Percentiles rank a stretch among this genome's conserved stretches.
phyloP scores from a whole-genome alignment of 257 asterid species.

The Primulina eburnea region DNA sequence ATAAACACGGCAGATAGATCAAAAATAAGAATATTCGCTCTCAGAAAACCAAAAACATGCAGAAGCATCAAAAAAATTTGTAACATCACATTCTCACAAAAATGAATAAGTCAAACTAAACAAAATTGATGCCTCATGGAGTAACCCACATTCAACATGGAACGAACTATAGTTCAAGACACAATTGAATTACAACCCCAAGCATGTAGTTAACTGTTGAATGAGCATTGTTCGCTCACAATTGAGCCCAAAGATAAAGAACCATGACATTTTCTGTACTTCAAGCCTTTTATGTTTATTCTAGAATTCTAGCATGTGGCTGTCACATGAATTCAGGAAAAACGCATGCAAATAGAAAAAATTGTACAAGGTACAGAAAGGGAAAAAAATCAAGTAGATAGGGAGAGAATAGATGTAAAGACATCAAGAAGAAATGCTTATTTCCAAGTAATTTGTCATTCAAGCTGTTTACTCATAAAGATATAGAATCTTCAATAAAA shows the following conservation, averaged over 20 bases:
- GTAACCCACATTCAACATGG: conserved; percentile 4
- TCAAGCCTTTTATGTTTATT: conserved; percentile 19
- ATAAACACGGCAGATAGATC: conserved; percentile 16
- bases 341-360: neutral
- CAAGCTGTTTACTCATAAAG: neutral
- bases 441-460: neutral
- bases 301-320: neutral
- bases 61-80: neutral
- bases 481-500: neutral
- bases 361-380: conserved; percentile 2
- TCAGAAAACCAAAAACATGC: neutral
- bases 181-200: neutral
- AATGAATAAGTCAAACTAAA: neutral
- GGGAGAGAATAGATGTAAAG: neutral
- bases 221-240: conserved; percentile 12
- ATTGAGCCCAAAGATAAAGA: conserved; percentile 13
- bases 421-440: neutral
- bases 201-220: neutral
- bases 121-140: neutral
- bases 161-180: neutral
- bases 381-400: conserved; percentile 2
- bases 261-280: conserved; percentile 1
- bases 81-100: neutral
- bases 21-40: conserved; percentile 8
- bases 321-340: neutral